Conservation (phyloP, 768 basidiomycete genomes). For the Mycena venus region DNA sequence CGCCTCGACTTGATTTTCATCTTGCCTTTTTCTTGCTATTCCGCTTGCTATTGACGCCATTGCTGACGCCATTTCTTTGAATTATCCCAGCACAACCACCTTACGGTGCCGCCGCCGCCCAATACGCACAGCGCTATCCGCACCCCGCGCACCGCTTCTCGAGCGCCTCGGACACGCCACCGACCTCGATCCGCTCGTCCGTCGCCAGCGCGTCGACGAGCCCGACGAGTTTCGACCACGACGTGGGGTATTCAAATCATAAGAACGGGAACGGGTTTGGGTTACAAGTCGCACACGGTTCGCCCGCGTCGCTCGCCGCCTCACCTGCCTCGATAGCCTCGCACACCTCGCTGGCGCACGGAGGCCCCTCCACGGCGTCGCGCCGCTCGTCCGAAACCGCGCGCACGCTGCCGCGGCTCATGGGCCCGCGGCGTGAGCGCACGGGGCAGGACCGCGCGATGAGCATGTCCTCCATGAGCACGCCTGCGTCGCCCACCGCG, state of each 20-base stretch:
- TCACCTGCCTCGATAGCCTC: constrained; percentile 36
- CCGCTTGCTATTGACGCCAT: not conserved
- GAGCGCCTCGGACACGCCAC: constrained; percentile 48
- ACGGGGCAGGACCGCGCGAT: constrained; percentile 77
- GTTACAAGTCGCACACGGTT: too few relatives aligned
- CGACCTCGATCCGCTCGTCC: constrained; percentile 57
- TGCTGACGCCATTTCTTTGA: not conserved
- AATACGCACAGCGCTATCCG: constrained; percentile 33
- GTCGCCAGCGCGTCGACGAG: constrained; percentile 53
- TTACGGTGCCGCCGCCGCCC: not conserved
- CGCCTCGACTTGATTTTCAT: too few relatives aligned
- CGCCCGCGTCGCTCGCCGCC: not conserved
- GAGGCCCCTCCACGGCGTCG: constrained; percentile 43
- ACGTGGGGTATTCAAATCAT: constrained; percentile 27
- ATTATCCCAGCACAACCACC: not conserved
- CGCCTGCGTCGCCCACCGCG: constrained; percentile 61
- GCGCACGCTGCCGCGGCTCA: constrained; percentile 67
- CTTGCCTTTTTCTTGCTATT: not conserved
- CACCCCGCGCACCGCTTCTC: constrained; percentile 53
- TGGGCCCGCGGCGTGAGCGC: constrained; percentile 70
- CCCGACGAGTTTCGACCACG: constrained; percentile 56
- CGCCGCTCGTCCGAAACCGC: constrained; percentile 81
- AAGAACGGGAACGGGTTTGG: not conserved
- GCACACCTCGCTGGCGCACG: too few relatives aligned
- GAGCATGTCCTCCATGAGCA: constrained; percentile 79